phyloP scores from a whole-genome alignment of 2,329 filamentous ascomycete species.

The Venturia carpophila region DNA sequence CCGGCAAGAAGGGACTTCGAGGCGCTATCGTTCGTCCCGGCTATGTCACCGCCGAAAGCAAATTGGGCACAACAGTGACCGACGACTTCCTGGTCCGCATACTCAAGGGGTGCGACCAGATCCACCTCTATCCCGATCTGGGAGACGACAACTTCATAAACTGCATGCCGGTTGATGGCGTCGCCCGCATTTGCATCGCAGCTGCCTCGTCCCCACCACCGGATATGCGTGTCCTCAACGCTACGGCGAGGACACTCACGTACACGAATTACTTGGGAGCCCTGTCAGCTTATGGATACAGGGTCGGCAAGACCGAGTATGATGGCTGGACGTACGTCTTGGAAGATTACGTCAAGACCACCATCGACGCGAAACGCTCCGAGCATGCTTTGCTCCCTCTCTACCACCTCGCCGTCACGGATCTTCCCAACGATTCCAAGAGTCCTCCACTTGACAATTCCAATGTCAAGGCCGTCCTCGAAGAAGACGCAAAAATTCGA shows the following conservation, averaged over 20 bases:
- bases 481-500: constrained; percentile 43
- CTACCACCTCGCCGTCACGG: constrained; percentile 63
- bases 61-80: constrained; percentile 62
- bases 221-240: constrained; percentile 59
- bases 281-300: constrained; percentile 66
- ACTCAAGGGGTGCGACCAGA: constrained; percentile 79
- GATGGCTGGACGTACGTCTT: constrained; percentile 60
- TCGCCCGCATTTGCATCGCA: constrained; percentile 71
- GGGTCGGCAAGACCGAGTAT: constrained; percentile 59
- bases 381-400: constrained; percentile 63
- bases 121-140: constrained; percentile 65
- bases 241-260: constrained; percentile 66
- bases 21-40: constrained; percentile 75
- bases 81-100: constrained; percentile 89
- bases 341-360: constrained; percentile 55
- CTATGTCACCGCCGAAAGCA: constrained; percentile 70
- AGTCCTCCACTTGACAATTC: constrained; percentile 67
- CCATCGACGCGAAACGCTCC: constrained; percentile 46
- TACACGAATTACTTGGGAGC: constrained; percentile 70
- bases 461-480: constrained; percentile 59
- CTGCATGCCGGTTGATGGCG: constrained; percentile 77
- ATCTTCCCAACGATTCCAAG: constrained; percentile 61
- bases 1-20: constrained; percentile 65
- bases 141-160: constrained; percentile 68
- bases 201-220: constrained; percentile 56